phyloP scores from a whole-genome alignment of 148 eudicot species.

The Vaccinium darrowii region DNA sequence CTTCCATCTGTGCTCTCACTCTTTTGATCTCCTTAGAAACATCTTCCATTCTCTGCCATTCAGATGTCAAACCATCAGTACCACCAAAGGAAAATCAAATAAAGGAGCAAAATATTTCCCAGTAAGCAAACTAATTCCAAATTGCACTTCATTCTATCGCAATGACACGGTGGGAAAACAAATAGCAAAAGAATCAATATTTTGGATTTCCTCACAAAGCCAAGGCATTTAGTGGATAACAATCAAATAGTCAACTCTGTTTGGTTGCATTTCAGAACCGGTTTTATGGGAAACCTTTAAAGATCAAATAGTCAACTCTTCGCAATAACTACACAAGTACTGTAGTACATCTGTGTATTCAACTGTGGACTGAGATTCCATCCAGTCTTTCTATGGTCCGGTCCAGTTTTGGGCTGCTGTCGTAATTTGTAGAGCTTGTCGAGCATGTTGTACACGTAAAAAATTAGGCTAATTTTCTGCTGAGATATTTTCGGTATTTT shows the following conservation, averaged over 20 bases:
- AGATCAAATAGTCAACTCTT: neutral
- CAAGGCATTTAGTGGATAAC: neutral
- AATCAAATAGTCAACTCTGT: neutral
- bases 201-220: neutral
- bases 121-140: neutral
- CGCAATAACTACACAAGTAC: neutral
- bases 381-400: too few relatives aligned
- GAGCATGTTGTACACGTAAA: too few relatives aligned
- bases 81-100: neutral
- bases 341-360: neutral
- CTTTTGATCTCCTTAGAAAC: conserved; percentile 90
- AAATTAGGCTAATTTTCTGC: too few relatives aligned
- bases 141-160: neutral
- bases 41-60: conserved; percentile 74
- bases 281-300: neutral
- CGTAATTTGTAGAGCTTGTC: too few relatives aligned
- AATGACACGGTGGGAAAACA: neutral
- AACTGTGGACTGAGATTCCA: too few relatives aligned
- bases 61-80: conserved; percentile 13
- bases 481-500: too few relatives aligned
- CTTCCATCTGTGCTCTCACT: conserved; percentile 98
- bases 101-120: neutral
- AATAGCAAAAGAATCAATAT: neutral
- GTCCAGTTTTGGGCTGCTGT: too few relatives aligned
- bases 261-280: neutral